Percentiles rank a stretch among this genome's conserved stretches.
Evolutionary conservation across 441 rosid genomes (phyloP).

Genomic region (Populus hybrid): DNA sequence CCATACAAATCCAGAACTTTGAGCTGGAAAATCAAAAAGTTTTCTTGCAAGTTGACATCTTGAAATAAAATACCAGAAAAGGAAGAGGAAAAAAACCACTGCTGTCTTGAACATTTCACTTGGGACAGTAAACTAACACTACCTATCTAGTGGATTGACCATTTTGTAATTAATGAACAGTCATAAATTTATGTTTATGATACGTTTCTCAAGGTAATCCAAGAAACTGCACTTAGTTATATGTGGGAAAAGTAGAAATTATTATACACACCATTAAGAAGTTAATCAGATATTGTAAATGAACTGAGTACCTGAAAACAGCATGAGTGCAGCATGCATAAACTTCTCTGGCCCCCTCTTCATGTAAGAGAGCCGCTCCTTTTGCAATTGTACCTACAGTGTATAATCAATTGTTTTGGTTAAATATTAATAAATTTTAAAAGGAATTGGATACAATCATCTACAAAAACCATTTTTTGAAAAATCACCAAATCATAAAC

Average conservation of each 20-base stretch:
- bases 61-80: background rate
- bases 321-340: conserved; percentile 90
- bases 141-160: background rate
- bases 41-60: background rate
- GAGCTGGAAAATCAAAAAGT: background rate
- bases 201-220: background rate
- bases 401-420: background rate
- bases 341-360: conserved; percentile 89
- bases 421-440: background rate
- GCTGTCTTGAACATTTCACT: background rate
- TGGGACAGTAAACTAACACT: background rate
- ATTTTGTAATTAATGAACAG: background rate
- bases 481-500: background rate
- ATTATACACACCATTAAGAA: background rate
- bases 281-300: background rate
- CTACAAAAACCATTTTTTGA: background rate
- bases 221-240: background rate
- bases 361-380: conserved; percentile 84
- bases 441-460: background rate
- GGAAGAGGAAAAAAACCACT: background rate
- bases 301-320: conserved; percentile 44
- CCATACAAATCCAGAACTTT: background rate
- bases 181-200: no score
- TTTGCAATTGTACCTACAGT: conserved; percentile 70
- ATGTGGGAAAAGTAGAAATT: background rate